Evolutionary conservation across 2,329 filamentous ascomycete genomes (phyloP).

Genomic region (Colletotrichum chrysophilum): DNA sequence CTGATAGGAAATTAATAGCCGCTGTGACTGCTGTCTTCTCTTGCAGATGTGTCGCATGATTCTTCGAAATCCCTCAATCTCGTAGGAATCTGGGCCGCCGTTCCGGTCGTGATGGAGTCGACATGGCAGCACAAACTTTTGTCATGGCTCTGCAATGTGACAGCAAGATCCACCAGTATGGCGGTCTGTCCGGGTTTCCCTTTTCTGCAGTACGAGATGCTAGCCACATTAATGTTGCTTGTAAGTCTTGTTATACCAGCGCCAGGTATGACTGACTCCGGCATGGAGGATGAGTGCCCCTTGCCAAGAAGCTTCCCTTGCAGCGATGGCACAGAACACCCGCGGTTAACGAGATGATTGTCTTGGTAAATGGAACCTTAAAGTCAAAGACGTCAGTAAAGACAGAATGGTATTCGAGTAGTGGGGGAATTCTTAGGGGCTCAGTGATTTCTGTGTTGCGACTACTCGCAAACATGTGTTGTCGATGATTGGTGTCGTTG

Average conservation of each 20-base stretch:
- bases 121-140: neutral
- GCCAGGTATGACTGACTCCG: neutral
- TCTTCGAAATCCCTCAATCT: neutral
- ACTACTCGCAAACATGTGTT: neutral
- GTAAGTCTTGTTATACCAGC: neutral
- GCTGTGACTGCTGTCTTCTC: neutral
- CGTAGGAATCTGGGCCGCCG: neutral
- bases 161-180: neutral
- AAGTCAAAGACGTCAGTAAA: neutral
- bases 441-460: neutral
- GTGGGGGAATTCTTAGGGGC: neutral
- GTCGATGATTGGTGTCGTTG: neutral
- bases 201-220: neutral
- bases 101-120: neutral
- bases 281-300: neutral
- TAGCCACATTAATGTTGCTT: neutral
- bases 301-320: neutral
- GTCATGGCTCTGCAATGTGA: neutral
- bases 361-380: neutral
- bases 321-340: neutral
- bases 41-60: neutral
- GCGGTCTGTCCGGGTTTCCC: neutral
- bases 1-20: constrained; percentile 23
- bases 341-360: neutral
- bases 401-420: neutral